Conservation (phyloP, 2,329 filamentous ascomycete genomes). For the Leptographium galeiforme region DNA sequence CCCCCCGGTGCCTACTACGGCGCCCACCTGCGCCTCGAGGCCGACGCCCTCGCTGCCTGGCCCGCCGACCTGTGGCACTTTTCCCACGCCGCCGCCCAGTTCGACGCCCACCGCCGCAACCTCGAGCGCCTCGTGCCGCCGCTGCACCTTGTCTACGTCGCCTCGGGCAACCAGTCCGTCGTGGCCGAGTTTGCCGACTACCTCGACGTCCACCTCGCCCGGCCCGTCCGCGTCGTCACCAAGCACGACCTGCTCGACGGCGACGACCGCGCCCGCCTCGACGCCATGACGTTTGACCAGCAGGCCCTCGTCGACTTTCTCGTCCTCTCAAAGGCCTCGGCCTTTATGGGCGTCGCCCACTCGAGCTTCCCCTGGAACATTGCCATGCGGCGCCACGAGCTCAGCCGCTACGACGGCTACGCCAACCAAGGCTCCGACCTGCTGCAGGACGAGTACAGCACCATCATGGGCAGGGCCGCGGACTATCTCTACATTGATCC, state of each 20-base stretch:
- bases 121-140: slow-evolving; percentile 10
- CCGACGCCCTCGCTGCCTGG: slow-evolving; percentile 19
- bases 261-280: slow-evolving; percentile 10
- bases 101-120: slow-evolving; percentile 17
- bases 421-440: slow-evolving; percentile 19
- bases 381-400: slow-evolving; percentile 19
- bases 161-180: slow-evolving; percentile 16
- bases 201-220: background rate
- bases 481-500: slow-evolving; percentile 19
- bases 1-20: slow-evolving; percentile 15
- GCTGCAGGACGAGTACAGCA: slow-evolving; percentile 18
- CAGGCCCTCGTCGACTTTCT: slow-evolving; percentile 20
- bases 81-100: slow-evolving; percentile 19
- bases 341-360: slow-evolving; percentile 20
- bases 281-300: slow-evolving; percentile 19
- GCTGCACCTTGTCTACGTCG: slow-evolving; percentile 17
- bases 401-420: slow-evolving; percentile 15
- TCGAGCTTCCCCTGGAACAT: slow-evolving; percentile 21
- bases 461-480: slow-evolving; percentile 18
- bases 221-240: slow-evolving; percentile 14
- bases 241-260: slow-evolving; percentile 17
- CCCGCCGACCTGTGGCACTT: slow-evolving; percentile 17
- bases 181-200: slow-evolving; percentile 15
- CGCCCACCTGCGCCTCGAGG: slow-evolving; percentile 19
- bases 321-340: slow-evolving; percentile 19